Evolutionary conservation across 805 yeast species (phyloP).

Genomic region (Nakazawaea wickerhamii): DNA sequence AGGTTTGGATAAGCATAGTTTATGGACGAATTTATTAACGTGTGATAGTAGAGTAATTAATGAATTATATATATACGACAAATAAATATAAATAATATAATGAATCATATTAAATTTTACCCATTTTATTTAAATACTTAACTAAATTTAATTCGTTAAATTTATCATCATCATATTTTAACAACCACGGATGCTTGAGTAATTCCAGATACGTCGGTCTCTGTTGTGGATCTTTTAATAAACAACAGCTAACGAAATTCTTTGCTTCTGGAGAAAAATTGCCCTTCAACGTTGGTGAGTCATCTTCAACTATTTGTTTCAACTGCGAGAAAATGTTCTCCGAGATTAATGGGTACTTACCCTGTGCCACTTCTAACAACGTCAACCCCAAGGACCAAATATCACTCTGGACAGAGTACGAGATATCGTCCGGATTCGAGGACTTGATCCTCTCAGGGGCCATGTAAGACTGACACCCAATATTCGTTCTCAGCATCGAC

Average conservation of each 20-base stretch:
- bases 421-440: conserved; percentile 62
- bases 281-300: conserved; percentile 66
- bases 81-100: no score
- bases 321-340: conserved; percentile 92
- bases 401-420: conserved; percentile 91
- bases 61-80: conserved; percentile 43
- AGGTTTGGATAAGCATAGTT: conserved; percentile 71
- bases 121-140: conserved; percentile 11
- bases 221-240: conserved; percentile 72
- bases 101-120: conserved; percentile 4
- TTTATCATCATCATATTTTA: conserved; percentile 38
- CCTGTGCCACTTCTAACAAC: conserved; percentile 82
- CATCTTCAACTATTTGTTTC: conserved; percentile 95
- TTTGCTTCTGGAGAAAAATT: conserved; percentile 71
- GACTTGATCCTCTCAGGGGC: conserved; percentile 94
- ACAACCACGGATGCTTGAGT: conserved; percentile 80
- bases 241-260: conserved; percentile 70
- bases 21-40: conserved; percentile 77
- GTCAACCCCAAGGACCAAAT: conserved; percentile 92
- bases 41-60: conserved; percentile 63
- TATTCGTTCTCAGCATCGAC: conserved; percentile 88
- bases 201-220: conserved; percentile 79
- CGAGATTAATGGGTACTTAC: conserved; percentile 93
- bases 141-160: conserved; percentile 24
- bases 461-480: conserved; percentile 98